Percentiles rank a stretch among this genome's conserved stretches.
Conservation (phyloP, 176 grass and related monocot species). For the Hsuehochloa calcarea region DNA sequence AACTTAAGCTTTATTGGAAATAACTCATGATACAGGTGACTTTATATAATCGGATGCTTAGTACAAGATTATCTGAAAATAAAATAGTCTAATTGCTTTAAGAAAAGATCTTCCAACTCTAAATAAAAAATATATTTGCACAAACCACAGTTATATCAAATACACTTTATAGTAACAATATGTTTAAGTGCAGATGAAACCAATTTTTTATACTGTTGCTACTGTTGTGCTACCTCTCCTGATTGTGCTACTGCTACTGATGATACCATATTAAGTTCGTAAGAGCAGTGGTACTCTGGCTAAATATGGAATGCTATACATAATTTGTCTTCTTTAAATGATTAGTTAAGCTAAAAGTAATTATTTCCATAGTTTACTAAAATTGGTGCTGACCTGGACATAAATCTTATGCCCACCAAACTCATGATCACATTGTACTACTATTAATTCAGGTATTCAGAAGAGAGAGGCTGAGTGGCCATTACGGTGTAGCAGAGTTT, state of each 20-base stretch:
- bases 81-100: no score
- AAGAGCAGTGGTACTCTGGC: not conserved
- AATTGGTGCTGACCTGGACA: no score
- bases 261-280: no score
- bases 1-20: not conserved
- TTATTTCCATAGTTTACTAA: not conserved
- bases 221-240: no score
- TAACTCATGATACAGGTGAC: no score
- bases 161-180: no score
- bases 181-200: no score
- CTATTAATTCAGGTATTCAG: slow-evolving; percentile 40
- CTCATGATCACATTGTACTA: not conserved
- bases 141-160: not conserved
- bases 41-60: no score
- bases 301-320: not conserved
- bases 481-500: slow-evolving; percentile 47
- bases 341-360: not conserved
- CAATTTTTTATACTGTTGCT: no score
- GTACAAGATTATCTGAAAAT: no score
- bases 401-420: not conserved
- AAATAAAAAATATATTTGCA: not conserved
- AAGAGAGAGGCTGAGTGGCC: slow-evolving; percentile 48
- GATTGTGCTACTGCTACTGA: not conserved
- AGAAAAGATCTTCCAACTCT: no score
- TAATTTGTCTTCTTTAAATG: not conserved